Conservation (phyloP, 1,284 basidiomycete species). For the Boletus sp. region DNA sequence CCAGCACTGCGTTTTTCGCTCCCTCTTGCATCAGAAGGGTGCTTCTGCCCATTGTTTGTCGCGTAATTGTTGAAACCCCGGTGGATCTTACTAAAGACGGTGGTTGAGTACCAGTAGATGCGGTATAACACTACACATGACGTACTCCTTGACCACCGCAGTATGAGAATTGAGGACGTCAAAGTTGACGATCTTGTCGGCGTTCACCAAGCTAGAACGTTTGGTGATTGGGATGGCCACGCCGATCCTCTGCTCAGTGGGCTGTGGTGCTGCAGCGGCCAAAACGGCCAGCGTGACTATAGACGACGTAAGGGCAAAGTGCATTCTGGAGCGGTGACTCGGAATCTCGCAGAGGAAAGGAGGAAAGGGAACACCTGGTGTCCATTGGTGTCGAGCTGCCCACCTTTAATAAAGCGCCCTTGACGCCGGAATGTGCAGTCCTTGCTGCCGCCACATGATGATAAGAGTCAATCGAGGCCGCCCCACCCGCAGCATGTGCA, state of each 20-base stretch:
- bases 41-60: conserved; percentile 19
- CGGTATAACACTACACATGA: neutral
- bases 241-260: neutral
- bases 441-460: neutral
- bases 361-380: neutral
- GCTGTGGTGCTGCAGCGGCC: conserved; percentile 17
- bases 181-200: conserved; percentile 18
- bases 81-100: conserved; percentile 16
- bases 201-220: conserved; percentile 11
- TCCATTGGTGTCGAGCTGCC: neutral
- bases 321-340: conserved; percentile 18
- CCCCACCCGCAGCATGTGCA: too few species aligned
- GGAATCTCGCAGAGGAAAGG: neutral
- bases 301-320: conserved; percentile 18
- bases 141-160: conserved; percentile 18
- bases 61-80: conserved; percentile 17
- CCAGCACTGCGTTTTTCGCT: neutral
- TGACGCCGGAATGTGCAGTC: neutral
- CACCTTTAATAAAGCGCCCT: conserved; percentile 5
- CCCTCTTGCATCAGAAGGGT: conserved; percentile 7
- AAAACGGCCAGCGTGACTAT: conserved; percentile 18
- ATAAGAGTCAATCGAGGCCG: neutral
- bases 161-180: conserved; percentile 17
- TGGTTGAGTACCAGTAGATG: neutral
- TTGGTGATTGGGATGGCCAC: conserved; percentile 20